Evolutionary conservation across 306 rosid genomes (phyloP).

Genomic region (Trifolium repens): DNA sequence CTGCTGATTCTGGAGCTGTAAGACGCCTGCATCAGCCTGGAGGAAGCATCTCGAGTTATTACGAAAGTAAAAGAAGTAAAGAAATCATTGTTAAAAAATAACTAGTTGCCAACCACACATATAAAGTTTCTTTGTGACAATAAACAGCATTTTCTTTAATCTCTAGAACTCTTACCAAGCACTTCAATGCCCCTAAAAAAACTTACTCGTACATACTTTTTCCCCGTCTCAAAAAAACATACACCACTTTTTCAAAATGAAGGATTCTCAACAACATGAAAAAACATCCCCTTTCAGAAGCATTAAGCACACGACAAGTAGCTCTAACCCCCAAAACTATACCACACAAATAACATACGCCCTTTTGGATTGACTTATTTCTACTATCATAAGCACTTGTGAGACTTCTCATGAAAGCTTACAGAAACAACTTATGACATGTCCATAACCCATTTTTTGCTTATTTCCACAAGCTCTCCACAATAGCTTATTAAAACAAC

Average conservation of each 20-base stretch:
- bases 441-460: no score
- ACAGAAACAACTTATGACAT: no score
- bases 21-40: conserved; percentile 81
- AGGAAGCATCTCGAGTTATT: conserved; percentile 36
- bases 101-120: not conserved
- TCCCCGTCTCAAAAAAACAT: not conserved
- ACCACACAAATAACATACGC: conserved; percentile 7
- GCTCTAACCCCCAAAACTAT: not conserved
- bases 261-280: conserved; percentile 27
- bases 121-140: not conserved
- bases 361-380: no score
- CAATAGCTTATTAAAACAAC: no score
- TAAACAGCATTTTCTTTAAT: conserved; percentile 17
- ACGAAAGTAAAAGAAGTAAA: conserved; percentile 28
- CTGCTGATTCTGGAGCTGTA: conserved; percentile 83
- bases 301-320: conserved; percentile 6
- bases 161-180: not conserved
- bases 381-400: no score
- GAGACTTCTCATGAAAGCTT: no score
- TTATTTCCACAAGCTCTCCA: no score
- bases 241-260: not conserved
- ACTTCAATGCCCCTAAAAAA: conserved; percentile 6
- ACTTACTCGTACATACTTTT: not conserved
- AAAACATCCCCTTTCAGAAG: conserved; percentile 33
- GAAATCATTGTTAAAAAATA: conserved; percentile 3